Conservation (phyloP, 1,139 yeast genomes). For the Candida anutae region DNA sequence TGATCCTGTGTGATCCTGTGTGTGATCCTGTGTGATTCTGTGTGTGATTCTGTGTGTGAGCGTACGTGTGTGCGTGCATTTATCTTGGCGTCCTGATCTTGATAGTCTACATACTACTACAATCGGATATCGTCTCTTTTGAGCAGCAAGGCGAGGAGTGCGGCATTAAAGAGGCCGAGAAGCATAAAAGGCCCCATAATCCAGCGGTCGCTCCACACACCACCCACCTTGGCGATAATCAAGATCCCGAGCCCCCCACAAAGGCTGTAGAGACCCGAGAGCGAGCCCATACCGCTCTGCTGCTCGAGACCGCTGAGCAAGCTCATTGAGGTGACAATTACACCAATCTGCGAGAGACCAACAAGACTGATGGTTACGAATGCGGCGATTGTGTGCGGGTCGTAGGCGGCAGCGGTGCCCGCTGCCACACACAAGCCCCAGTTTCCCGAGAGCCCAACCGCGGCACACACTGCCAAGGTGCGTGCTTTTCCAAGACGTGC, state of each 20-base stretch:
- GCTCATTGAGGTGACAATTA: constrained; percentile 45
- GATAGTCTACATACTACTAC: too few relatives aligned
- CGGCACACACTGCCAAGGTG: constrained; percentile 15
- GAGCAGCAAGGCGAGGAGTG: too few relatives aligned
- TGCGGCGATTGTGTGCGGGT: constrained; percentile 27
- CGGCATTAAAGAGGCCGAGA: constrained; percentile 38
- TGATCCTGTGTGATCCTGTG: too few relatives aligned
- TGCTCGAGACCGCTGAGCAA: constrained; percentile 24
- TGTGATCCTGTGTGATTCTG: too few relatives aligned
- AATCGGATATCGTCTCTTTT: too few relatives aligned
- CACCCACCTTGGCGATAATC: constrained; percentile 53
- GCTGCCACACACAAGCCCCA: constrained; percentile 21
- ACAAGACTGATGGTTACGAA: constrained; percentile 27
- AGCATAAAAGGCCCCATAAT: constrained; percentile 53
- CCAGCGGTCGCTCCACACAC: constrained; percentile 51
- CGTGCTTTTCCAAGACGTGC: constrained; percentile 29
- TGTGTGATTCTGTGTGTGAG: too few relatives aligned
- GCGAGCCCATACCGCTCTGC: constrained; percentile 44
- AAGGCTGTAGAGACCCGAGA: constrained; percentile 61
- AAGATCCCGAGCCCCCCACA: constrained; percentile 67
- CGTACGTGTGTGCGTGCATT: too few relatives aligned
- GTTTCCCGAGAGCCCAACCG: constrained; percentile 30
- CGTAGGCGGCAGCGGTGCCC: constrained; percentile 12
- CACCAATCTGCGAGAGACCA: constrained; percentile 47
- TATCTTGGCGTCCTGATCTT: too few relatives aligned